A percentile compares a stretch with the other conserved stretches of the same genome.
Conservation (phyloP, 768 basidiomycete genomes). For the Tephrocybe sp. region DNA sequence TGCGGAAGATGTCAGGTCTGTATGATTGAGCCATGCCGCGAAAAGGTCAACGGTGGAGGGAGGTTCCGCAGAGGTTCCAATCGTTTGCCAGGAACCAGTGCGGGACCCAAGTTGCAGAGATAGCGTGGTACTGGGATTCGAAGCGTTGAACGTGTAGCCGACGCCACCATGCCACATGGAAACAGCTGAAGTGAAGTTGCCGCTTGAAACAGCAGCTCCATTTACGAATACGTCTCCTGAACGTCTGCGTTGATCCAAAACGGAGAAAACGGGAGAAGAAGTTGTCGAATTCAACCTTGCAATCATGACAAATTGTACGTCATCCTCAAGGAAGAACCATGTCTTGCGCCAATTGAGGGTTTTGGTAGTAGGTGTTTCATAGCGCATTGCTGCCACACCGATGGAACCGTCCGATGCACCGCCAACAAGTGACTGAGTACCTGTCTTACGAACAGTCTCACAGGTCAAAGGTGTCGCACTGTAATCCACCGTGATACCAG, state of each 20-base stretch:
- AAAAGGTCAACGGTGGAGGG: constrained; percentile 59
- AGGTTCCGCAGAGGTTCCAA: constrained; percentile 62
- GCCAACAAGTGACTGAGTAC: constrained; percentile 61
- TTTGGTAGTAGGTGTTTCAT: constrained; percentile 59
- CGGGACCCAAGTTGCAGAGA: constrained; percentile 42
- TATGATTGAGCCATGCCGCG: constrained; percentile 57
- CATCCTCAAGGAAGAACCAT: constrained; percentile 72
- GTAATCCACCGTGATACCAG: constrained; percentile 70
- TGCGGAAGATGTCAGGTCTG: constrained; percentile 30
- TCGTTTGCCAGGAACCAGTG: constrained; percentile 58
- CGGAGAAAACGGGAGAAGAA: constrained; percentile 50
- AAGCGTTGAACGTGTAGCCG: constrained; percentile 52
- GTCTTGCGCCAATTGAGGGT: constrained; percentile 63
- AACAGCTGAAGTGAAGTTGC: constrained; percentile 18
- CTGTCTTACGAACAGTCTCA: constrained; percentile 35
- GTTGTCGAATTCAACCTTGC: constrained; percentile 45
- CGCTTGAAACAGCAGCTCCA: constrained; percentile 19
- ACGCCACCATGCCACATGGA: constrained; percentile 65
- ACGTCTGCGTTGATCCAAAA: constrained; percentile 63
- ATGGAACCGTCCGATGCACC: constrained; percentile 57
- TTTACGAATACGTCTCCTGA: constrained; percentile 47
- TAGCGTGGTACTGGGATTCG: constrained; percentile 31
- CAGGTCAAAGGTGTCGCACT: constrained; percentile 53
- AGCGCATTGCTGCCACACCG: constrained; percentile 64
- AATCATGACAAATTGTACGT: constrained; percentile 63